Base-by-base conservation (phyloP, 1,139 yeast genomes). In the Hyphopichia khmerensis region DNA sequence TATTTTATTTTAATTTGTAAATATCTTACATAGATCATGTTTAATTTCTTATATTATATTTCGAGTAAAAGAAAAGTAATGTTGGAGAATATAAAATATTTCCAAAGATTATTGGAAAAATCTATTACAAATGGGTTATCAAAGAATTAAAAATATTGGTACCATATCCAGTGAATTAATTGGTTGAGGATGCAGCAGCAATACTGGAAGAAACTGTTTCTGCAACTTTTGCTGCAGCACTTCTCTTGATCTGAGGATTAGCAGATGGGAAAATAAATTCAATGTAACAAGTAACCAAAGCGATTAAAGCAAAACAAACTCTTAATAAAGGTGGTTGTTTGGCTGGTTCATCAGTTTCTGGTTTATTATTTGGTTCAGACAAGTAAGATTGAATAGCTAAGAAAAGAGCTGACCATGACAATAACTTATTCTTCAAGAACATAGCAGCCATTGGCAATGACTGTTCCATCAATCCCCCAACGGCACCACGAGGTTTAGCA, bases 401-500 rank as follows among this genome's bases (percentile, higher is more conserved):
- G 57, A 79, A 79, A 39, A 79, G 57, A 14, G 82, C 65, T 3
- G 80, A 65, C 84, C 84, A 79, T n/a, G 82, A 70, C 52, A 79
- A 66, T 59, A 79, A 62, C 53, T 74, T 77, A 56, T 76, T 76
- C 56, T 65, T 71, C 67, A 75, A 57, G 51, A 75, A 74, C 82
- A 82, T 80, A 36, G 87, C 86, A 8, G 84, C 83, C 84, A 82
- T 79, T 32, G 87, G 87, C 65, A 81, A 75, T 16, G 84, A 70
- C 58, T 81, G 86, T 26, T 80, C 70, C 33, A 82, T 62, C 57
- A 74, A 63, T 33, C 74, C 66, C 3, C 75, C 57, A 15, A 75
- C 70, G 39, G 77, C 72, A 14, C 66, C 59, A 41, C 79, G 69
- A 39, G 80, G 75, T 49, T 75, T 76, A 32, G 77, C 74, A 31